Base-by-base conservation (phyloP, 495 filamentous ascomycete genomes). In the Xylaria nigripes region DNA sequence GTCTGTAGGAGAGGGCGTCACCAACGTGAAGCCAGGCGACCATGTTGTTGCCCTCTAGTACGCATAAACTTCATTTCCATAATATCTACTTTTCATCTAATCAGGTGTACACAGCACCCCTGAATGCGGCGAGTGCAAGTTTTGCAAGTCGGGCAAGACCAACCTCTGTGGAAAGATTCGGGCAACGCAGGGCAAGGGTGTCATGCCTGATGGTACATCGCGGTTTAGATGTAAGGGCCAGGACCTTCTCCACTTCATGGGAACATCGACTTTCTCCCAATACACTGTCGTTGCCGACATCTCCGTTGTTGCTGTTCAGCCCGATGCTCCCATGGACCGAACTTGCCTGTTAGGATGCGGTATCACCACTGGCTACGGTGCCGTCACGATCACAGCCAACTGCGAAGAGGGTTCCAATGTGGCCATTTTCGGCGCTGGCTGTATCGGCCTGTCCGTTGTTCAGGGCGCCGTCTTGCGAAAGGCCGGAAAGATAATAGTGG, bases 111-210 rank as follows among this genome's bases (percentile, higher is more conserved):
- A 56, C 62, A 95, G 89, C 78, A 96, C 90, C 23, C 94, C 93
- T 54, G 93, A 98, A 76, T 98, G 93, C 78, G 72, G 77, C 47
- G 90, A 96, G 68, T 98, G 93, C 84, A 98, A 98, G 74, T 97
- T 98, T 83, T 98, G 93, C 85, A 87, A 85, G 70, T 96, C 92
- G 48, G 90, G 90, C 76, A 98, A 98, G 84, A 98, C 93, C 61
- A 98, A 98, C 74, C 88, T 98, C 48, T 98, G 93, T 76, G 93
- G 94, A 69, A 97, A 96, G 80, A 98, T 98, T 74, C 87, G 93
- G 60, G 88, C 90, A 25, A 98, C 93, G 12, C 93, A 98, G 74
- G 93, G 93, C 60, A 84, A 79, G 67, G 93, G 93, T 69, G 87
- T 97, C 49, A 95, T 98, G 91, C 93, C 93, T 38, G 93, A 98